A percentile compares a stretch with the other conserved stretches of the same genome.
Conservation (phyloP, 2,329 filamentous ascomycete genomes). For the Lachnellula suecica region DNA sequence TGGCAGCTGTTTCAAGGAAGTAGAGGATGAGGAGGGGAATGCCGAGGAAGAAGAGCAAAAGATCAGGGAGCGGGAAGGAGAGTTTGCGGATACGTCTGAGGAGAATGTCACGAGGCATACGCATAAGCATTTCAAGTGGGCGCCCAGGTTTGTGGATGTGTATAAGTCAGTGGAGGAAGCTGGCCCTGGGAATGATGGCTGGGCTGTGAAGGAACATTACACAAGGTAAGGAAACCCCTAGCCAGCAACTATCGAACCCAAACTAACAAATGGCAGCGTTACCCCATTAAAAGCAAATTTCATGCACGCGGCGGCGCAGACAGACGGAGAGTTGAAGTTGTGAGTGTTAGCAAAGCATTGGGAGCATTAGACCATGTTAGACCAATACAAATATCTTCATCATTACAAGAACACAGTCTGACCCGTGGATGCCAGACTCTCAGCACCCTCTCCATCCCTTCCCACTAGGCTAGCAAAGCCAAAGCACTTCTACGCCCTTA, state of each 20-base stretch:
- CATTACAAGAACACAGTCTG: slow-evolving; percentile 16
- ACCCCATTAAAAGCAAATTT: slow-evolving; percentile 93
- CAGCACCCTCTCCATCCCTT: slow-evolving; percentile 16
- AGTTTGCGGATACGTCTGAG: slow-evolving; percentile 35
- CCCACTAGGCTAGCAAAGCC: slow-evolving; percentile 24
- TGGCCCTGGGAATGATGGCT: slow-evolving; percentile 83
- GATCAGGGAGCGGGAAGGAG: slow-evolving; percentile 65
- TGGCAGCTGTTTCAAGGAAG: slow-evolving; percentile 84
- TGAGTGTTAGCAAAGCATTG: slow-evolving; percentile 57
- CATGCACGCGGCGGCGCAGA: slow-evolving; percentile 68
- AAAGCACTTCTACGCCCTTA: slow-evolving; percentile 61
- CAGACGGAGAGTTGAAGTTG: slow-evolving; percentile 75
- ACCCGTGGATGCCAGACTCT: slow-evolving; percentile 21
- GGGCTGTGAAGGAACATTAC: slow-evolving; percentile 83
- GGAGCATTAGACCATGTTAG: slow-evolving; percentile 33
- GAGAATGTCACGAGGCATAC: slow-evolving; percentile 47
- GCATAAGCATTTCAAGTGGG: slow-evolving; percentile 94
- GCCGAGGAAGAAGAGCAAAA: slow-evolving; percentile 70
- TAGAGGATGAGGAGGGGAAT: slow-evolving; percentile 63
- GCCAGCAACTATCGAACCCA: slow-evolving; percentile 8
- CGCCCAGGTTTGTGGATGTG: slow-evolving; percentile 82
- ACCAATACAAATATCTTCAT: slow-evolving; percentile 26
- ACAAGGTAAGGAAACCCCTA: slow-evolving; percentile 62
- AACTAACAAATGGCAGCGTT: slow-evolving; percentile 54
- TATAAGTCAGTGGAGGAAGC: slow-evolving; percentile 82